Evolutionary conservation across 495 filamentous ascomycete genomes (phyloP).

Genomic region (Penicillium antarcticum): DNA sequence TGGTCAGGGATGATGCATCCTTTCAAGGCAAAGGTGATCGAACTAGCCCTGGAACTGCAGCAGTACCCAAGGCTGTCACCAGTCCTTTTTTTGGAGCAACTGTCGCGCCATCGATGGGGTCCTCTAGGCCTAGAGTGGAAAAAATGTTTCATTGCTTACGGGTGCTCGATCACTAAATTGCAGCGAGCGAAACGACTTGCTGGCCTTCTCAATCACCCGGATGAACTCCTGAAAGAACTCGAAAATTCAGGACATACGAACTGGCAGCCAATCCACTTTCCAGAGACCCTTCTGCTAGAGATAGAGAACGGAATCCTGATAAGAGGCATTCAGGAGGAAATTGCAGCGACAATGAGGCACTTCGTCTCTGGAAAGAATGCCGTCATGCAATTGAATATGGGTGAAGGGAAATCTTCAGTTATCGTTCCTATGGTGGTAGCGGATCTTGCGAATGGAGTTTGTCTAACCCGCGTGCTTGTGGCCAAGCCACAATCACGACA

Average conservation of each 20-base stretch:
- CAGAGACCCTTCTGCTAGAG: constrained; percentile 62
- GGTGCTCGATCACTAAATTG: constrained; percentile 32
- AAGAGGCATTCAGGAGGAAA: constrained; percentile 54
- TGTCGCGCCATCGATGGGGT: no score
- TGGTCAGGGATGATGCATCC: no score
- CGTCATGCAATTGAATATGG: constrained; percentile 75
- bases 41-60: no score
- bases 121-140: no score
- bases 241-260: constrained; percentile 51
- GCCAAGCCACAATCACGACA: constrained; percentile 60
- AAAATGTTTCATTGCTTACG: constrained; percentile 28
- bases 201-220: neutral
- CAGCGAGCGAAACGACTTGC: constrained; percentile 39
- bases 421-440: constrained; percentile 63
- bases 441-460: constrained; percentile 47
- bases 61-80: no score
- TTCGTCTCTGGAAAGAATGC: constrained; percentile 39
- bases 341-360: constrained; percentile 55
- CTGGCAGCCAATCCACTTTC: constrained; percentile 49
- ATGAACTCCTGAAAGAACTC: constrained; percentile 52
- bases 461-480: constrained; percentile 60
- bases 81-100: no score
- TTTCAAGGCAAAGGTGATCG: no score
- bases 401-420: constrained; percentile 70
- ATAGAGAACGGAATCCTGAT: constrained; percentile 63